Conservation (phyloP, 805 yeast genomes). For the Isabelozyma pseudorhagii region DNA sequence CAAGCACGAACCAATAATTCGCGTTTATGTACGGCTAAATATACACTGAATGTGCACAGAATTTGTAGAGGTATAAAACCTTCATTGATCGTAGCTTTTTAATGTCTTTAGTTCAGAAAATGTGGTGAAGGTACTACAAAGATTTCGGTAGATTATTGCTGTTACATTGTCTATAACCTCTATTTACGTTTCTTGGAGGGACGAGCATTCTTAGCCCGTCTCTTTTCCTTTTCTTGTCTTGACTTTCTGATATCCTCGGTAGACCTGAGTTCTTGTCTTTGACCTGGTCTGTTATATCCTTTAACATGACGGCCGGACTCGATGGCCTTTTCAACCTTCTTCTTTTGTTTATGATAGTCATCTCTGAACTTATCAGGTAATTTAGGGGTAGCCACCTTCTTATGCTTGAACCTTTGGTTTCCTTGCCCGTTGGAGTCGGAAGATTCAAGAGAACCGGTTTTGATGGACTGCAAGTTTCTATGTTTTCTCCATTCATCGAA, state of each 20-base stretch:
- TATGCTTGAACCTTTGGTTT: constrained; percentile 62
- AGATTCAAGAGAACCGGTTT: constrained; percentile 54
- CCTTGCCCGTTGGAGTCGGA: constrained; percentile 24
- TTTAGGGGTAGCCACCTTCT: constrained; percentile 74
- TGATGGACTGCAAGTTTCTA: constrained; percentile 51
- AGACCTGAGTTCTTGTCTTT: constrained; percentile 56
- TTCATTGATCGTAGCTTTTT: too few relatives aligned
- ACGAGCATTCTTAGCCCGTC: constrained; percentile 82
- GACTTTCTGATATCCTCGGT: constrained; percentile 77
- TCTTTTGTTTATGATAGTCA: constrained; percentile 77
- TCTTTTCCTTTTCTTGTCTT: constrained; percentile 66
- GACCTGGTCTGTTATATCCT: constrained; percentile 54
- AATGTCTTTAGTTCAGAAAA: neutral
- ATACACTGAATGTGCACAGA: too few relatives aligned
- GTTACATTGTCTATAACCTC: neutral
- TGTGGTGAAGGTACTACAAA: neutral
- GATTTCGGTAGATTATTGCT: too few relatives aligned
- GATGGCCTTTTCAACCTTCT: constrained; percentile 74
- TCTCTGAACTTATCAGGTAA: constrained; percentile 90
- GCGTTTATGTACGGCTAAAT: too few relatives aligned
- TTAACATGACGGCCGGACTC: constrained; percentile 72
- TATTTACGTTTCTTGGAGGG: constrained; percentile 40
- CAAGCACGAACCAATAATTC: too few relatives aligned
- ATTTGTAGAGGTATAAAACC: too few relatives aligned
- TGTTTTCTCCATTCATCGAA: constrained; percentile 88